Evolutionary conservation across 2,329 filamentous ascomycete species (phyloP).

Genomic region (Aspergillus texensis): DNA sequence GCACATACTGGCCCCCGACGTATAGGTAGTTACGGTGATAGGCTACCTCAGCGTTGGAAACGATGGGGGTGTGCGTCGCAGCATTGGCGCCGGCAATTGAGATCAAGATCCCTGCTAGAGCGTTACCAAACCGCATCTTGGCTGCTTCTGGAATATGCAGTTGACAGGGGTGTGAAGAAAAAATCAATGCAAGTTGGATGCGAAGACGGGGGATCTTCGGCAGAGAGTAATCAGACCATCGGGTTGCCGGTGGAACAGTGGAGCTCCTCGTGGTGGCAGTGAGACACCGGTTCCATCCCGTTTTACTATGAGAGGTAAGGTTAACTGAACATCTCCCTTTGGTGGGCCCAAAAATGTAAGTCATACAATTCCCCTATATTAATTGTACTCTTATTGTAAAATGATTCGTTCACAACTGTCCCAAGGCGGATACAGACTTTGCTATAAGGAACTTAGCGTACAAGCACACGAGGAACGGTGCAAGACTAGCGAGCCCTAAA

Average conservation of each 20-base stretch:
- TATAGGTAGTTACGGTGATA: conserved; percentile 9
- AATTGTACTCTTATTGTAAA: neutral
- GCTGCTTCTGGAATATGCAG: neutral
- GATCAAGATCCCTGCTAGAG: neutral
- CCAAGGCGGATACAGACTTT: neutral
- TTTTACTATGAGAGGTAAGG: neutral
- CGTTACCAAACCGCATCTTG: neutral
- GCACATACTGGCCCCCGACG: conserved; percentile 6
- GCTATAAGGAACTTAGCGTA: neutral
- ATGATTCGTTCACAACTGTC: neutral
- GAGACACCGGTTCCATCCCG: neutral
- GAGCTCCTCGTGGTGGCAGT: neutral
- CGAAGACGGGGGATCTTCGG: neutral
- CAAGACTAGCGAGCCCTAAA: neutral
- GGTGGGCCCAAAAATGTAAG: neutral
- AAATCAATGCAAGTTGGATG: neutral
- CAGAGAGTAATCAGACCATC: neutral
- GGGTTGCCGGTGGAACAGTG: neutral
- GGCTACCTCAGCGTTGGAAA: neutral
- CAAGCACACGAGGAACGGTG: neutral
- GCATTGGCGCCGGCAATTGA: neutral
- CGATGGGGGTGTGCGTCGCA: neutral
- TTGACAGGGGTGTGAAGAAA: neutral
- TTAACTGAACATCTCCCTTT: neutral
- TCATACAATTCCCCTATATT: neutral